These are phyloP conservation scores for Nitzschia sp. DNA, from an alignment of 108 stramenopile genomes.

Conservation along the genomic window DNA sequence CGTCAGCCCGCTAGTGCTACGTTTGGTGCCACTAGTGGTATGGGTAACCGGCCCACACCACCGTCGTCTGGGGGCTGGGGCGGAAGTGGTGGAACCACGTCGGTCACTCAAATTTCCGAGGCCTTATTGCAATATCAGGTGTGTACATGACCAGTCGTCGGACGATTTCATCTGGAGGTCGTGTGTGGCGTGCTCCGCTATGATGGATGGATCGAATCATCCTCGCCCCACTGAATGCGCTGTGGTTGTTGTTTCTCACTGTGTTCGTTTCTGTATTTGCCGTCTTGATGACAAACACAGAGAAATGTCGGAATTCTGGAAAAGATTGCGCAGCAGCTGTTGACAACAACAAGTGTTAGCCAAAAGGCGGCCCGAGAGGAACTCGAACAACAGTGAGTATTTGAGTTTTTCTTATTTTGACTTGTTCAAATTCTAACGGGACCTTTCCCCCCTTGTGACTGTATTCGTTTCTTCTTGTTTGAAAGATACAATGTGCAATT, in stretches of 20 bases:
- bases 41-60: neutral
- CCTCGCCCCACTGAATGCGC: neutral
- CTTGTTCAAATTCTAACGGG: neutral
- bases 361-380: constrained; percentile 38
- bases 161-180: too few relatives aligned
- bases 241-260: neutral
- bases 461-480: neutral
- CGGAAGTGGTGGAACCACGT: neutral
- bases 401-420: neutral
- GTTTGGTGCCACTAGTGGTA: neutral
- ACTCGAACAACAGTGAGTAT: constrained; percentile 69
- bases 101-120: constrained; percentile 35
- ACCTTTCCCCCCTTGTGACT: neutral
- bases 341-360: constrained; percentile 23
- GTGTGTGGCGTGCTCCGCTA: neutral
- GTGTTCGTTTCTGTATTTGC: neutral
- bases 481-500: constrained; percentile 68
- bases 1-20: constrained; percentile 20
- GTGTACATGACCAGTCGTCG: too few relatives aligned
- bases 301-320: constrained; percentile 80
- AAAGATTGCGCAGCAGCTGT: constrained; percentile 65
- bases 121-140: constrained; percentile 42
- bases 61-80: constrained; percentile 1
- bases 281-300: constrained; percentile 16
- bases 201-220: neutral